A percentile compares a stretch with the other conserved stretches of the same genome.
Evolutionary conservation across 169 alveolate genomes (phyloP).

Genomic region (Neospora caninum): DNA sequence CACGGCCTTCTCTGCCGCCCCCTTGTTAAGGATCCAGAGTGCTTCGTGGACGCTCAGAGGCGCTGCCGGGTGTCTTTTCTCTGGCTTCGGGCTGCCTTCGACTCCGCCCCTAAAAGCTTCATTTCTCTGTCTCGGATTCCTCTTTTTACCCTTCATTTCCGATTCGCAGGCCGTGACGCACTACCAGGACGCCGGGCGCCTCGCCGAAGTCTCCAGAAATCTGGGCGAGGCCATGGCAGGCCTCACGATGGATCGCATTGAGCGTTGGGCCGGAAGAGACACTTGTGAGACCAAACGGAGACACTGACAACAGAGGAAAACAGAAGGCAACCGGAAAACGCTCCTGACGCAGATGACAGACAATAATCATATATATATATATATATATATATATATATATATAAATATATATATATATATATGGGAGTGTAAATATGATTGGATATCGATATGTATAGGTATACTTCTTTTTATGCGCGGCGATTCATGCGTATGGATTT

Average conservation of each 20-base stretch:
- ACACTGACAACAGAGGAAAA: not conserved
- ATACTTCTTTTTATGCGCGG: too few relatives aligned
- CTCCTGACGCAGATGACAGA: not conserved
- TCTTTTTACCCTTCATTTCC: not conserved
- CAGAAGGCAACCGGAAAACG: not conserved
- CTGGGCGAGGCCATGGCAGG: constrained; percentile 66
- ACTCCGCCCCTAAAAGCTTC: not conserved
- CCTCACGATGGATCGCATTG: constrained; percentile 22
- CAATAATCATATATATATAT: not conserved
- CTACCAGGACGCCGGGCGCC: constrained; percentile 43
- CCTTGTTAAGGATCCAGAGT: too few relatives aligned
- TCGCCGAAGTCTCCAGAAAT: constrained; percentile 51
- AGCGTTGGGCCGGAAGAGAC: constrained; percentile 38
- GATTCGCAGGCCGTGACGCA: constrained; percentile 56
- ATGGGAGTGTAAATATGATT: not conserved
- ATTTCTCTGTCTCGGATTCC: not conserved
- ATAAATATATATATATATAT: not conserved
- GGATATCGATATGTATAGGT: too few relatives aligned
- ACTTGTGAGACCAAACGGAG: not conserved
- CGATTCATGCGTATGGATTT: too few relatives aligned
- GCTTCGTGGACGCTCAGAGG: too few relatives aligned
- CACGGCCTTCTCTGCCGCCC: too few relatives aligned
- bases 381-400: not conserved
- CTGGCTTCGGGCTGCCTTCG: too few relatives aligned
- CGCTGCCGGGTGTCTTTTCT: too few relatives aligned